phyloP scores from a whole-genome alignment of 345 rosid species.

The Durio zibethinus region DNA sequence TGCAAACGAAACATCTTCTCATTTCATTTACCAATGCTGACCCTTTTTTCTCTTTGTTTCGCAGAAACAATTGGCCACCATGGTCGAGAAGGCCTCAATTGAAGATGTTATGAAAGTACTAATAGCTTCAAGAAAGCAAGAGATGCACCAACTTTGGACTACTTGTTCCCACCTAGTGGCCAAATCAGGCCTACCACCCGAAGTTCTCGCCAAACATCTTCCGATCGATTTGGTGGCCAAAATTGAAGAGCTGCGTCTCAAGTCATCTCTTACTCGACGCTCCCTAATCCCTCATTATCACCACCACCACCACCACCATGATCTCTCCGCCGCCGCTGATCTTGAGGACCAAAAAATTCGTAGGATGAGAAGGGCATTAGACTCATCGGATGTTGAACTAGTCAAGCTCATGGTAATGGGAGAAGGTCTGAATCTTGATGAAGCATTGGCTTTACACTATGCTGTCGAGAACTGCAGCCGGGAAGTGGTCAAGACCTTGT shows the following conservation, averaged over 20 bases:
- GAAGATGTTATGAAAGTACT: constrained; percentile 98
- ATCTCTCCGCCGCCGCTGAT: constrained; percentile 57
- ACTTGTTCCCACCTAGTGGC: constrained; percentile 96
- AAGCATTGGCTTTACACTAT: constrained; percentile 87
- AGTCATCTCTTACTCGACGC: constrained; percentile 68
- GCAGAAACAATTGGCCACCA: constrained; percentile 89
- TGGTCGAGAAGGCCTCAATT: constrained; percentile 95
- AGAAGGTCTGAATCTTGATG: constrained; percentile 92
- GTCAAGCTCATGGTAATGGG: constrained; percentile 99
- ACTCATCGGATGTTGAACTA: constrained; percentile 89
- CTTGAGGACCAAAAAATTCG: constrained; percentile 93
- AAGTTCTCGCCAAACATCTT: constrained; percentile 84
- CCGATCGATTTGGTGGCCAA: constrained; percentile 84
- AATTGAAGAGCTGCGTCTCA: constrained; percentile 89
- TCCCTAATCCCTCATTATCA: constrained; percentile 48
- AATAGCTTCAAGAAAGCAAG: constrained; percentile 93
- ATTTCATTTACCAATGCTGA: background rate
- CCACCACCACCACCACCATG: constrained; percentile 51
- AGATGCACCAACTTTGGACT: constrained; percentile 93
- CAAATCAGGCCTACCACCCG: constrained; percentile 93
- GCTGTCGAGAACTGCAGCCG: constrained; percentile 97
- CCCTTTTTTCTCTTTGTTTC: background rate
- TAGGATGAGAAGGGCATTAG: constrained; percentile 89
- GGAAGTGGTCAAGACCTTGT: constrained; percentile 94
- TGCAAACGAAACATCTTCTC: background rate